Evolutionary conservation across 202 grass and related monocot genomes (phyloP).

Genomic region (Dendrocalamus latiflorus): DNA sequence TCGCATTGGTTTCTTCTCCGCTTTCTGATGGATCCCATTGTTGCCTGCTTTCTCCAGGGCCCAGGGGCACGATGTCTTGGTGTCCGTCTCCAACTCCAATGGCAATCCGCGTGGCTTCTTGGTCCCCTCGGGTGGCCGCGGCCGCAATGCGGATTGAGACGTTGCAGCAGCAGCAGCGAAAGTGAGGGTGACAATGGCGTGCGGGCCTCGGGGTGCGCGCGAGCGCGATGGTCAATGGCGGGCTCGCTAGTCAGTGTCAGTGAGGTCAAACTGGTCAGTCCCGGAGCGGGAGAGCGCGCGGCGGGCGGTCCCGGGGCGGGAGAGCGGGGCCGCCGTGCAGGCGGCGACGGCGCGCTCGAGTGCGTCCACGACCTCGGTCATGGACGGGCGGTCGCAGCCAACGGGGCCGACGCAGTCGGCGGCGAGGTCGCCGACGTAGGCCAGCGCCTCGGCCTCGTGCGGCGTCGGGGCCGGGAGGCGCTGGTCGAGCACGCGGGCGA

Average conservation of each 20-base stretch:
- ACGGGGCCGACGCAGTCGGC: slow-evolving; percentile 63
- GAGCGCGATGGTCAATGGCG: neutral
- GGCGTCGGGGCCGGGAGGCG: slow-evolving; percentile 46
- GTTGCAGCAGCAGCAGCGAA: neutral
- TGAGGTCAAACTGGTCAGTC: slow-evolving; percentile 61
- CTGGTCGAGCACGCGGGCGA: slow-evolving; percentile 54
- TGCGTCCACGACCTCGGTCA: slow-evolving; percentile 75
- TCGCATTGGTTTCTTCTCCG: neutral
- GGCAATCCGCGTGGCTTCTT: slow-evolving; percentile 19
- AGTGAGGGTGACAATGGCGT: neutral
- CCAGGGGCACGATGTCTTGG: neutral
- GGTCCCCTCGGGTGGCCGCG: neutral
- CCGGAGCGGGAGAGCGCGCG: slow-evolving; percentile 40
- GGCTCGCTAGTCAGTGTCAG: slow-evolving; percentile 40
- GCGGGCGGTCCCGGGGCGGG: slow-evolving; percentile 25
- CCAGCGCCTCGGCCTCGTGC: slow-evolving; percentile 55
- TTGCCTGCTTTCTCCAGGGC: neutral
- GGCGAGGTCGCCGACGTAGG: slow-evolving; percentile 73
- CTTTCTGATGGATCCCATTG: neutral
- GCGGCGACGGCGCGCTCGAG: slow-evolving; percentile 64
- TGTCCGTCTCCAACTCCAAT: slow-evolving; percentile 2
- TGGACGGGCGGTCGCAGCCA: slow-evolving; percentile 63
- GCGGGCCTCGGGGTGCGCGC: neutral
- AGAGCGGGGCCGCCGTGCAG: slow-evolving; percentile 22
- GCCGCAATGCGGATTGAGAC: neutral